Evolutionary conservation across 345 rosid species (phyloP), one percentile per base, ranked within the genome.

Genomic region (Brassica rapa): DNA sequence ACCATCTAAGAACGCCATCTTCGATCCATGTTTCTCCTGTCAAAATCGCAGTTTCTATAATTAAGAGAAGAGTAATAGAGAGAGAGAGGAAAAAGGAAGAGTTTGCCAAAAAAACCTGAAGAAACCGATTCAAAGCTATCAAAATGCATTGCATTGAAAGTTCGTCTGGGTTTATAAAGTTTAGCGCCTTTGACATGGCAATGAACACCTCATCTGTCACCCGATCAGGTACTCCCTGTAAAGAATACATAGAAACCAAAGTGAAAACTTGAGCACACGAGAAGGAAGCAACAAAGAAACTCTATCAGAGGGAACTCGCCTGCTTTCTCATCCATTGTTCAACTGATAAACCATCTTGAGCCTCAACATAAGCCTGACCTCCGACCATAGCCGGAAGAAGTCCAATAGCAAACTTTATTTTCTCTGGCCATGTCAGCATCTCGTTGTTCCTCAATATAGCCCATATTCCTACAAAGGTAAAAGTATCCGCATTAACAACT

Each of bases 361-460:
- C 97, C 80, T 94, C 91, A 66, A 94, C 98, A 85, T 94, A 92
- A 60, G 94, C 80, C 80, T 92, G 97, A 63, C 97, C 97, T 32
- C 98, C 98, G 24, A 88, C 46, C 75, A 94, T 94, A 67, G 97
- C 97, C n/a, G 97, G 97, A 46, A 94, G 84, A 63, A 94, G 97
- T 63, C 98, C 97, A 70, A 91, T 91, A 16, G 98, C 98, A 88
- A 94, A 94, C 85, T 91, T 94, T 59, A 88, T 87, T 81, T 94
- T 94, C 83, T 94, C 97, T 9, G 97, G 94, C 98, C 98, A 94
- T 37, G 97, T 91, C 80, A 94, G 86, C 97, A 94, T 94, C 80
- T 91, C 93, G 67, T 91, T 94, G 76, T 94, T 94, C 84, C 80
- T 87, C 73, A 94, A 86, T 67, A 94, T 94, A 60, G 98, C 97